These are phyloP conservation scores for Lecanicillium sp. DNA, from an alignment of 2,329 filamentous ascomycete genomes.

Conservation along the genomic window DNA sequence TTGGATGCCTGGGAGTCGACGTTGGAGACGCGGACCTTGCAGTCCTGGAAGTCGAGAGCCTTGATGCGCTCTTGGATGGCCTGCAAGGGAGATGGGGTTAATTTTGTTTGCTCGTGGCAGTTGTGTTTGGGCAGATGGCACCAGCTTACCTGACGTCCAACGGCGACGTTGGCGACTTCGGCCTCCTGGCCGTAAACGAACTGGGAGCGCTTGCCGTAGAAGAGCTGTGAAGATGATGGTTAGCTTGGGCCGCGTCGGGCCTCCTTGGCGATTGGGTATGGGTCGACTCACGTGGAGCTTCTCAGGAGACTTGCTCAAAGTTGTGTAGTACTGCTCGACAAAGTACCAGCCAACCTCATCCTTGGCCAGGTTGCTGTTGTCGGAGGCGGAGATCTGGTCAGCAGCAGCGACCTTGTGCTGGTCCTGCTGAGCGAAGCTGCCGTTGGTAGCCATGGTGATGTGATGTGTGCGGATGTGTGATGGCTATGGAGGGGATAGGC, in stretches of 20 bases:
- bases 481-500: background rate
- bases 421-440: slow-evolving; percentile 42
- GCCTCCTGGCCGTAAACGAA: slow-evolving; percentile 90
- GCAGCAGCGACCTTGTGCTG: slow-evolving; percentile 34
- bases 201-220: slow-evolving; percentile 94
- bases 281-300: slow-evolving; percentile 67
- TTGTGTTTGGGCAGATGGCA: background rate
- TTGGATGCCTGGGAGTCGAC: slow-evolving; percentile 93
- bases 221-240: slow-evolving; percentile 50
- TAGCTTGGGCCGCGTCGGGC: background rate
- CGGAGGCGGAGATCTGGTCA: slow-evolving; percentile 31
- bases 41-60: slow-evolving; percentile 88
- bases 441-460: slow-evolving; percentile 51
- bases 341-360: slow-evolving; percentile 99
- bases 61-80: slow-evolving; percentile 93
- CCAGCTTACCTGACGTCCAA: slow-evolving; percentile 68
- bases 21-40: slow-evolving; percentile 96
- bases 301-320: slow-evolving; percentile 86
- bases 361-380: slow-evolving; percentile 56
- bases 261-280: background rate
- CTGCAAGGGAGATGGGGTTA: slow-evolving; percentile 37
- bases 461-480: slow-evolving; percentile 13
- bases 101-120: background rate
- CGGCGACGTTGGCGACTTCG: slow-evolving; percentile 76
- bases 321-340: slow-evolving; percentile 98